These are phyloP conservation scores for Bauhinia variegata DNA, from an alignment of 306 rosid genomes.

Conservation along the genomic window DNA sequence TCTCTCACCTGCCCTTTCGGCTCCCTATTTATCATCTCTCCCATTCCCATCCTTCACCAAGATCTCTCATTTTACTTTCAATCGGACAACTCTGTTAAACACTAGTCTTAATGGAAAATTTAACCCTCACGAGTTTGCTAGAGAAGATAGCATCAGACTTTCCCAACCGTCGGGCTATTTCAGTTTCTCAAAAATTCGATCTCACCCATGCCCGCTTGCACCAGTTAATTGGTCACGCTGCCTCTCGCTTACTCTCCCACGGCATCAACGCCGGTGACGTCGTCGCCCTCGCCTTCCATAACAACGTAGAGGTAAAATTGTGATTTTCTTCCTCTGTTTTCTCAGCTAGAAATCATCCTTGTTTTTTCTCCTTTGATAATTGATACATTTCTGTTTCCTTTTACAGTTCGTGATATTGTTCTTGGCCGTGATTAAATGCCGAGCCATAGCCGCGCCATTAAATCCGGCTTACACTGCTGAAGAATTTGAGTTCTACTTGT, in stretches of 20 bases:
- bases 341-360: neutral
- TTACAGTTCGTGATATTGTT: slow-evolving; percentile 53
- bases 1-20: no score
- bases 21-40: neutral
- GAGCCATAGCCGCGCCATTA: slow-evolving; percentile 63
- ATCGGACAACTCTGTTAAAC: no score
- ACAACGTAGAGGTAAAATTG: slow-evolving; percentile 46
- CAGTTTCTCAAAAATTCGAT: slow-evolving; percentile 50
- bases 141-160: slow-evolving; percentile 36
- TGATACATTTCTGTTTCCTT: neutral
- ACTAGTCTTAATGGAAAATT: slow-evolving; percentile 31
- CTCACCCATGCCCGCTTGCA: slow-evolving; percentile 46
- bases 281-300: slow-evolving; percentile 60
- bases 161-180: slow-evolving; percentile 45
- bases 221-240: slow-evolving; percentile 52
- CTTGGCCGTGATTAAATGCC: slow-evolving; percentile 57
- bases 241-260: slow-evolving; percentile 42
- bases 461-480: slow-evolving; percentile 61
- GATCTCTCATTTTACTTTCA: neutral
- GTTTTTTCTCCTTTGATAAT: no score
- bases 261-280: slow-evolving; percentile 50
- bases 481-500: slow-evolving; percentile 59
- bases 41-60: no score
- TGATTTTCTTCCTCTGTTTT: neutral
- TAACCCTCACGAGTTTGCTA: slow-evolving; percentile 49